Conservation (phyloP, 768 basidiomycete genomes). For the Xanthoconium purpureum region DNA sequence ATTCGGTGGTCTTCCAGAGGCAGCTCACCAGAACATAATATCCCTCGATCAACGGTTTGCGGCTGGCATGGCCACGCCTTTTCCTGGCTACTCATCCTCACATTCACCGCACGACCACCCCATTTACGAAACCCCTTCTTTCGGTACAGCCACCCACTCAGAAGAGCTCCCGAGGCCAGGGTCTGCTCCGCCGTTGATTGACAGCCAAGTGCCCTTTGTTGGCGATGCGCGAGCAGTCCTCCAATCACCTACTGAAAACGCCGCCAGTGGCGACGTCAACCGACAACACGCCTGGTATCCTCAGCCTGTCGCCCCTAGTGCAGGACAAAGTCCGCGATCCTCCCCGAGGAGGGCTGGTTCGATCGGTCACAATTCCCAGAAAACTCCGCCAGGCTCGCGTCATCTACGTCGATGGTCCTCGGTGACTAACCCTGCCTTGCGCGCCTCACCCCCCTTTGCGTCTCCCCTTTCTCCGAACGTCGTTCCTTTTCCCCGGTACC, state of each 20-base stretch:
- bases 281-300: constrained; percentile 22
- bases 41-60: constrained; percentile 26
- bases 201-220: constrained; percentile 27
- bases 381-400: constrained; percentile 27
- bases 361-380: constrained; percentile 31
- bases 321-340: constrained; percentile 32
- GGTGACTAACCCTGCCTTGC: constrained; percentile 27
- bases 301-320: constrained; percentile 12
- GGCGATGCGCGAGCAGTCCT: constrained; percentile 27
- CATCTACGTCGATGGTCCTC: constrained; percentile 33
- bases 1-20: constrained; percentile 16
- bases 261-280: constrained; percentile 12
- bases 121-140: constrained; percentile 26
- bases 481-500: constrained; percentile 20
- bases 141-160: constrained; percentile 21
- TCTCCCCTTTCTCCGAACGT: constrained; percentile 10
- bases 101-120: constrained; percentile 30
- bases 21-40: constrained; percentile 15
- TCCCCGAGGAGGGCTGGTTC: constrained; percentile 31
- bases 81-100: constrained; percentile 30
- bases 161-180: constrained; percentile 27
- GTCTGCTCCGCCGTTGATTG: constrained; percentile 30
- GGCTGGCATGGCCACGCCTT: constrained; percentile 25
- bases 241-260: constrained; percentile 14
- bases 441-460: constrained; percentile 18